Evolutionary conservation across 2,329 filamentous ascomycete genomes (phyloP).

Genomic region (Verticillium tricorpus): DNA sequence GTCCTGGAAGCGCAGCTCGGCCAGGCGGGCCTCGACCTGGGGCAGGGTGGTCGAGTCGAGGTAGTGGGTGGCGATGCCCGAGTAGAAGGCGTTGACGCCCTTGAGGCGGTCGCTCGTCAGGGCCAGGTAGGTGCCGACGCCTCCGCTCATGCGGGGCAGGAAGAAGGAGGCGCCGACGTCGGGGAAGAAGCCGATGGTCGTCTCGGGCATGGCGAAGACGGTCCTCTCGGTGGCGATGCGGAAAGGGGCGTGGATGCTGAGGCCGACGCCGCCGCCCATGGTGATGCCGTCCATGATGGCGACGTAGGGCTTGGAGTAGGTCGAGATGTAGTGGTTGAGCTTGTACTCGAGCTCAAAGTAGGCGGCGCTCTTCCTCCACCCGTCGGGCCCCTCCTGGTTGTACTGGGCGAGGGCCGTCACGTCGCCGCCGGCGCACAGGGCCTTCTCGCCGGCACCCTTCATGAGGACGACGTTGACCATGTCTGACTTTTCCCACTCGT

Average conservation of each 20-base stretch:
- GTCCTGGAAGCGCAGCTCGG: conserved; percentile 86
- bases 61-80: conserved; percentile 93
- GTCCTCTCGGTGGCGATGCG: conserved; percentile 95
- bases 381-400: conserved; percentile 64
- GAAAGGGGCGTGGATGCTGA: conserved; percentile 93
- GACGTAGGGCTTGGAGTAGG: conserved; percentile 87
- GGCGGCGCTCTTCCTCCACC: conserved; percentile 69
- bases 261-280: conserved; percentile 94
- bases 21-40: conserved; percentile 76
- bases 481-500: conserved; percentile 94
- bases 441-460: conserved; percentile 79
- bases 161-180: conserved; percentile 98
- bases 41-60: conserved; percentile 84
- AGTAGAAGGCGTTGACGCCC: conserved; percentile 83
- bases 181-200: conserved; percentile 96
- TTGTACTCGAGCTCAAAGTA: conserved; percentile 97
- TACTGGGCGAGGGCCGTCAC: conserved; percentile 72
- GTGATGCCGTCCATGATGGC: conserved; percentile 97
- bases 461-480: conserved; percentile 90
- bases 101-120: conserved; percentile 80
- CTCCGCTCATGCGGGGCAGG: conserved; percentile 81
- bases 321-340: conserved; percentile 92
- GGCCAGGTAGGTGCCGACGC: conserved; percentile 86
- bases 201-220: conserved; percentile 97
- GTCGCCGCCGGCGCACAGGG: conserved; percentile 92